Conservation (phyloP, 2,329 filamentous ascomycete species). For the Neonectria faginata region DNA sequence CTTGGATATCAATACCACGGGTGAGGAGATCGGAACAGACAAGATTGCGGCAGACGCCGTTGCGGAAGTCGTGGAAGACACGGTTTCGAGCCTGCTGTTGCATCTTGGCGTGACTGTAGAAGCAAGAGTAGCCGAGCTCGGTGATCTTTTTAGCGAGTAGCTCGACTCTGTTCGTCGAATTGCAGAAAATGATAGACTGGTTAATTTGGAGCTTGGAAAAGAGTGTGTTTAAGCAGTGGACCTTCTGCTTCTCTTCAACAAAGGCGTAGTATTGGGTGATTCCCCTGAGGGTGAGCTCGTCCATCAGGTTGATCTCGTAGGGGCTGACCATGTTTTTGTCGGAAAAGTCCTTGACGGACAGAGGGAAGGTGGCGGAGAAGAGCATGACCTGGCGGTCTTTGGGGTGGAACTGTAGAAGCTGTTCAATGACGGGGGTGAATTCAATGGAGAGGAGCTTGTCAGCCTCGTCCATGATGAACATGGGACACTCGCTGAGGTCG, state of each 20-base stretch:
- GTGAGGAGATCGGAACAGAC: conserved; percentile 98
- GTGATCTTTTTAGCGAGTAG: conserved; percentile 99
- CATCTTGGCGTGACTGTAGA: conserved; percentile 99
- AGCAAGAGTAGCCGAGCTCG: conserved; percentile 98
- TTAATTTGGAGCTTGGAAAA: conserved; percentile 99
- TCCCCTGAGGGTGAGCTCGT: conserved; percentile 95
- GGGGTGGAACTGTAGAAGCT: conserved; percentile 93
- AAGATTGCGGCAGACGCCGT: conserved; percentile 96
- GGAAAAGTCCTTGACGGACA: conserved; percentile 97
- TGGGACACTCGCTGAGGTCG: conserved; percentile 94
- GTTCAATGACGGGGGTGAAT: conserved; percentile 97
- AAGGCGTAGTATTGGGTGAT: conserved; percentile 99
- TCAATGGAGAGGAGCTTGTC: conserved; percentile 97
- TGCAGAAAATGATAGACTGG: conserved; percentile 99
- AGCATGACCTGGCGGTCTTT: conserved; percentile 99
- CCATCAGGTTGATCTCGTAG: conserved; percentile 99
- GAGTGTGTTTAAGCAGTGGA: conserved; percentile 97
- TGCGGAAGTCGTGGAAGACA: conserved; percentile 99
- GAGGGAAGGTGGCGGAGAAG: conserved; percentile 96
- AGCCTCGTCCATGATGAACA: conserved; percentile 99
- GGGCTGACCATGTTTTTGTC: conserved; percentile 98
- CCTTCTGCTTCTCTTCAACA: conserved; percentile 99
- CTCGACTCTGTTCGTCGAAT: conserved; percentile 98
- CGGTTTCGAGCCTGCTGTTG: conserved; percentile 96
- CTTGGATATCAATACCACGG: conserved; percentile 99